phyloP scores from a whole-genome alignment of 179 eudicot species.

The Beta corolliflora region DNA sequence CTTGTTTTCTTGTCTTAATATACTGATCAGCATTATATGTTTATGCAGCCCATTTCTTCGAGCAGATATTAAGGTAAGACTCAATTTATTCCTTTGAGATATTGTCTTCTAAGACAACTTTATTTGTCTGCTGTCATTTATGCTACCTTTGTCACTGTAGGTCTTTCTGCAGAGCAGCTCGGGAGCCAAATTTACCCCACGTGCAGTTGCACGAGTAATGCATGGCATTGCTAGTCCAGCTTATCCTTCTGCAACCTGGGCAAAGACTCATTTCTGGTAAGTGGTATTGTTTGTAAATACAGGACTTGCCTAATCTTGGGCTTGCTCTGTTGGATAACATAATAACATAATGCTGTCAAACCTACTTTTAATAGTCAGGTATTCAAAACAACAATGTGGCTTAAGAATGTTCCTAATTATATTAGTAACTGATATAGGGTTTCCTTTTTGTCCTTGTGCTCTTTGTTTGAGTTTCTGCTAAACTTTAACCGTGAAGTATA shows the following conservation, averaged over 20 bases:
- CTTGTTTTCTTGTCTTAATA: background rate
- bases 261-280: constrained; percentile 96
- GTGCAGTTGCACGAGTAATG: constrained; percentile 94
- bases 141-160: constrained; percentile 32
- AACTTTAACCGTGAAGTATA: background rate
- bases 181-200: constrained; percentile 81
- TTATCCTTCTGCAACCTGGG: constrained; percentile 87
- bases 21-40: constrained; percentile 18
- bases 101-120: background rate
- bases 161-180: constrained; percentile 80
- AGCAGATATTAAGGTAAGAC: constrained; percentile 89
- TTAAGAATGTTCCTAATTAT: background rate
- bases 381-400: background rate
- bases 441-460: background rate
- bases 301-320: constrained; percentile 2
- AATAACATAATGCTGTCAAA: background rate
- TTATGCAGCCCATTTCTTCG: constrained; percentile 87
- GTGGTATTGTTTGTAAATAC: background rate
- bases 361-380: background rate
- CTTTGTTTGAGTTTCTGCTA: background rate
- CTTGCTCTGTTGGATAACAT: background rate
- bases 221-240: constrained; percentile 96
- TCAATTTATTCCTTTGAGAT: background rate
- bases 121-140: constrained; percentile 4
- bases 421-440: background rate